Conservation (phyloP, 495 filamentous ascomycete species). For the Xylaria longipes region DNA sequence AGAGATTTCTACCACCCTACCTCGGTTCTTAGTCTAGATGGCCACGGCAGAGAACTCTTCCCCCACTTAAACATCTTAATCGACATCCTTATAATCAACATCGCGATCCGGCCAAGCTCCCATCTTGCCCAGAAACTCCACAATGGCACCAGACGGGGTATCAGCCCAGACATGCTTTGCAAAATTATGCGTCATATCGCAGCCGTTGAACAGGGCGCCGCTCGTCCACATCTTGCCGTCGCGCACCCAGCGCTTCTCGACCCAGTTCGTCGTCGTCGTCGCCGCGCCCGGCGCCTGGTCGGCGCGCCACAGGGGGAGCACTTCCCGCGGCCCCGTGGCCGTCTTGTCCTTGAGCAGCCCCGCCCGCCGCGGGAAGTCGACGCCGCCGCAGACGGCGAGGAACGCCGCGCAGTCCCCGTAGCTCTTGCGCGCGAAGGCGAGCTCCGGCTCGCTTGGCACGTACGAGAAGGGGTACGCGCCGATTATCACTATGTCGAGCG, state of each 20-base stretch:
- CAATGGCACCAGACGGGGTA: neutral
- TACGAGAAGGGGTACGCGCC: slow-evolving; percentile 30
- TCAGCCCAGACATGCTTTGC: slow-evolving; percentile 30
- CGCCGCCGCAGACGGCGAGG: slow-evolving; percentile 37
- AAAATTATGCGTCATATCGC: slow-evolving; percentile 42
- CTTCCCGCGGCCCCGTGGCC: slow-evolving; percentile 31
- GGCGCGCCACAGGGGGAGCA: slow-evolving; percentile 23
- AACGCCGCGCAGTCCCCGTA: slow-evolving; percentile 29
- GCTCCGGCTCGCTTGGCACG: slow-evolving; percentile 28
- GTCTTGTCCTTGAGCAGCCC: slow-evolving; percentile 34
- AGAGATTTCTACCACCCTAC: too few species aligned
- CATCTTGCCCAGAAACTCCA: neutral
- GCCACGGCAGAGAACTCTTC: too few species aligned
- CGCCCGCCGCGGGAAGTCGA: slow-evolving; percentile 27
- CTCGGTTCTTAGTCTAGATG: too few species aligned
- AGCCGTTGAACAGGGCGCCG: slow-evolving; percentile 42
- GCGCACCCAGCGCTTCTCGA: slow-evolving; percentile 38
- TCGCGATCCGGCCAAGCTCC: slow-evolving; percentile 26
- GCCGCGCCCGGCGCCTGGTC: slow-evolving; percentile 6
- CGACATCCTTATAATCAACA: slow-evolving; percentile 30
- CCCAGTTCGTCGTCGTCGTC: slow-evolving; percentile 38
- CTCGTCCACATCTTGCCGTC: slow-evolving; percentile 44
- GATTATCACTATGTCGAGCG: slow-evolving; percentile 35
- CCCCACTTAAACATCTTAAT: slow-evolving; percentile 4
- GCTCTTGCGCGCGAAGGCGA: slow-evolving; percentile 32